Evolutionary conservation across 768 basidiomycete species (phyloP).

Genomic region (Kondoa subrosea): DNA sequence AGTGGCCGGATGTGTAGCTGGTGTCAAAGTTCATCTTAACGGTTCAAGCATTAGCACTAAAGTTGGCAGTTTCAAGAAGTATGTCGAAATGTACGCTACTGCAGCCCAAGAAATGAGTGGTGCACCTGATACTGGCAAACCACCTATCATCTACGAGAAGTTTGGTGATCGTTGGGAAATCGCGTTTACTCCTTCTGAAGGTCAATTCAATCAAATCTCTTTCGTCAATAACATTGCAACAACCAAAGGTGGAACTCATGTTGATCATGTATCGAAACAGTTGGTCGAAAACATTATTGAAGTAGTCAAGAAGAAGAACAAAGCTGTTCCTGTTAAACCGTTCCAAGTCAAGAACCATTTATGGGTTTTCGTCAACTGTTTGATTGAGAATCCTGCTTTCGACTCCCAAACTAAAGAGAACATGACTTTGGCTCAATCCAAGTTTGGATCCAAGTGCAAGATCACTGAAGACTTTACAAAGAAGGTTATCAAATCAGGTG

Average conservation of each 20-base stretch:
- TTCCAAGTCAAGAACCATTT: slow-evolving; percentile 92
- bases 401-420: slow-evolving; percentile 99
- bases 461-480: slow-evolving; percentile 88
- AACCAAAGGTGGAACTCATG: slow-evolving; percentile 89
- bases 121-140: slow-evolving; percentile 51
- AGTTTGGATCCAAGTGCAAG: slow-evolving; percentile 70
- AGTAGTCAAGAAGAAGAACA: slow-evolving; percentile 89
- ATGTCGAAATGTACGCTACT: slow-evolving; percentile 82
- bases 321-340: slow-evolving; percentile 80
- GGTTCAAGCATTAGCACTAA: slow-evolving; percentile 52
- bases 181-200: slow-evolving; percentile 84
- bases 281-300: slow-evolving; percentile 67
- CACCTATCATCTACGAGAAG: slow-evolving; percentile 63
- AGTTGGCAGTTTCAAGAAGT: slow-evolving; percentile 89
- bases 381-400: slow-evolving; percentile 95
- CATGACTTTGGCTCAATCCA: slow-evolving; percentile 64
- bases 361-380: slow-evolving; percentile 91
- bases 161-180: slow-evolving; percentile 78
- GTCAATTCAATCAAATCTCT: slow-evolving; percentile 79
- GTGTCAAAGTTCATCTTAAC: slow-evolving; percentile 83
- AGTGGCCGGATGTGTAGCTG: slow-evolving; percentile 80
- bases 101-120: slow-evolving; percentile 43
- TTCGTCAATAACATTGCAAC: slow-evolving; percentile 97
- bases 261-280: slow-evolving; percentile 66
- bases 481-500: slow-evolving; percentile 77